Base-by-base conservation (phyloP, 306 rosid species). In the Corylus americana region DNA sequence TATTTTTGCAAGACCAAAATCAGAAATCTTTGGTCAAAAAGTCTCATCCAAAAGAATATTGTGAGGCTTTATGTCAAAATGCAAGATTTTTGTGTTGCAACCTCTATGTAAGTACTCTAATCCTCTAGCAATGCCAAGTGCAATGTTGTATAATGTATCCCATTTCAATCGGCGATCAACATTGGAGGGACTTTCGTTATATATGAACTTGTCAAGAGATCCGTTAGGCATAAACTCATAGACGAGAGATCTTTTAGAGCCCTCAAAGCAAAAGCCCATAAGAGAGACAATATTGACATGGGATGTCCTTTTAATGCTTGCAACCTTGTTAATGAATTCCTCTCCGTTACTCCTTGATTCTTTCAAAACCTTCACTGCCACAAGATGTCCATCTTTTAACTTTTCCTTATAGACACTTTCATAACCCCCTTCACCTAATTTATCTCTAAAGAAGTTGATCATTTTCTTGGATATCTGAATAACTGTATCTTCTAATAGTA, bases 1-100 rank as follows among this genome's bases (percentile, higher is more conserved):
- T 8, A 86, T 74, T 61, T 80, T 82, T 25, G 85, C 84, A 2
- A 79, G 78, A 9, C 90, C 86, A 76, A 87, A 87, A 39, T 87
- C 88, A 11, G 83, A 84, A 27, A 29, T 29, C 31, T 29, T 29
- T 29, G 31, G 31, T 0, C 2, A 29, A 0, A 0, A 29, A 2
- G 1, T 29, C 31, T 29, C 31, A 29, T 29, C 1, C 31, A 29
- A 29, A 29, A 29, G 31, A 29, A 29, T 29, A 78, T 87, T 87
- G 71, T 44, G 64, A 81, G 31, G 31, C 31, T 29, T 29, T 29
- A 8, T 77, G 55, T 85, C 88, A 84, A 58, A 58, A 58, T 22
- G 64, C 64, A 58, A 20, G 29, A 58, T 58, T 58, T 12, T 31
- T 20, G 35, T 58, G 64, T 22, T 58, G 12, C 64, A 58, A 58